Percentiles rank a stretch among this genome's conserved stretches.
These are phyloP conservation scores for Metschnikowia arizonensis DNA, from an alignment of 805 yeast species.

Conservation along the genomic window DNA sequence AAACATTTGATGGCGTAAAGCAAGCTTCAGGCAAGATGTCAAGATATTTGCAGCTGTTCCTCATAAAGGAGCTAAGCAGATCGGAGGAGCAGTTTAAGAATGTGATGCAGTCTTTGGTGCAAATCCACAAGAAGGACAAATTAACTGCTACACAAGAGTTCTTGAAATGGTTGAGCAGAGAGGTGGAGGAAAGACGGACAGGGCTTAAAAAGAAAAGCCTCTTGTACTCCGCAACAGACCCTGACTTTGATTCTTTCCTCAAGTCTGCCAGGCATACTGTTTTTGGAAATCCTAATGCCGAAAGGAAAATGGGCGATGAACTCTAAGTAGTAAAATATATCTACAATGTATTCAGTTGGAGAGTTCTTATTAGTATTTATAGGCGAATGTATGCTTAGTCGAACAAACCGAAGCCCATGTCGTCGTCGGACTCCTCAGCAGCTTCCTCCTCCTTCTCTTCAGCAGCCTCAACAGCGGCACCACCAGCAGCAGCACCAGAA, in stretches of 20 bases:
- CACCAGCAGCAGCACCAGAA: conserved; percentile 25
- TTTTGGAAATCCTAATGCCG: conserved; percentile 75
- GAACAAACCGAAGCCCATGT: conserved; percentile 33
- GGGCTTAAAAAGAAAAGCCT: conserved; percentile 26
- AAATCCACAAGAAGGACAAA: conserved; percentile 28
- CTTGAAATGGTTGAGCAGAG: conserved; percentile 58
- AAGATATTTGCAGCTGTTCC: conserved; percentile 29
- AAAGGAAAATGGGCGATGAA: conserved; percentile 47
- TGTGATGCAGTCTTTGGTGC: conserved; percentile 23
- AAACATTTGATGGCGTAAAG: conserved; percentile 5
- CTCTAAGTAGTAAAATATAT: neutral
- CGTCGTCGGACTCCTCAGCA: conserved; percentile 26
- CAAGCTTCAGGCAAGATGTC: conserved; percentile 33
- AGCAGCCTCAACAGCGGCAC: conserved; percentile 23
- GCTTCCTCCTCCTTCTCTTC: conserved; percentile 26
- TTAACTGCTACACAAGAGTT: conserved; percentile 41
- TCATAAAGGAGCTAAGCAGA: conserved; percentile 21
- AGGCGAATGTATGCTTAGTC: conserved; percentile 20
- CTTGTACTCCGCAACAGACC: conserved; percentile 28
- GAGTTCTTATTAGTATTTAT: conserved; percentile 7
- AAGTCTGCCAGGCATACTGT: conserved; percentile 53
- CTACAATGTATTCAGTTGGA: neutral
- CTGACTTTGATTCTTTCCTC: conserved; percentile 35
- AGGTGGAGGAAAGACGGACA: conserved; percentile 27
- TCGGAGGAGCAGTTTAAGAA: conserved; percentile 40